Evolutionary conservation across 2,329 filamentous ascomycete genomes (phyloP).

Genomic region (Penicillium janthinellum): DNA sequence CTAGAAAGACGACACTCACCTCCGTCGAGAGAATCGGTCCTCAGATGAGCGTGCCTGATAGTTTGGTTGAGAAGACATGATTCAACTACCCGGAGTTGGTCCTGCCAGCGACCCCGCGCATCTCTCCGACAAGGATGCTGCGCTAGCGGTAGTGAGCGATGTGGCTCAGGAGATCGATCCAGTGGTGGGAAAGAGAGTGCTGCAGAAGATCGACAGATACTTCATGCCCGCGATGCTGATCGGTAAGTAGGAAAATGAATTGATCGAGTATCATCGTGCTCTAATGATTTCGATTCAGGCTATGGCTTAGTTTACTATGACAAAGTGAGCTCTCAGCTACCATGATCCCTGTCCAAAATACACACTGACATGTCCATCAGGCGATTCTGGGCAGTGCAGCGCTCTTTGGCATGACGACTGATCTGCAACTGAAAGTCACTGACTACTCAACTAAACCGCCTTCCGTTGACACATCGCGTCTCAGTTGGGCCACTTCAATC

Average conservation of each 20-base stretch:
- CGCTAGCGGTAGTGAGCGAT: slow-evolving; percentile 62
- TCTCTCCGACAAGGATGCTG: slow-evolving; percentile 54
- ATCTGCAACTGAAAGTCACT: slow-evolving; percentile 62
- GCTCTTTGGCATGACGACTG: slow-evolving; percentile 74
- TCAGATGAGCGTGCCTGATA: neutral
- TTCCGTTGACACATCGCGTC: slow-evolving; percentile 64
- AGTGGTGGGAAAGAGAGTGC: slow-evolving; percentile 56
- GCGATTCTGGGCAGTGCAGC: slow-evolving; percentile 73
- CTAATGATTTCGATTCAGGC: slow-evolving; percentile 22
- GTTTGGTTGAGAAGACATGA: slow-evolving; percentile 17
- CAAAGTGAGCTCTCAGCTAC: slow-evolving; percentile 49
- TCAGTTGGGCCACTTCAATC: slow-evolving; percentile 75
- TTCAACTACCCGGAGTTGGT: slow-evolving; percentile 23
- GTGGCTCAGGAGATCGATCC: slow-evolving; percentile 53
- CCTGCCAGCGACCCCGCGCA: slow-evolving; percentile 8
- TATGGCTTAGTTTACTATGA: slow-evolving; percentile 72
- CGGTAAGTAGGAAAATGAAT: slow-evolving; percentile 35
- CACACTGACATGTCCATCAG: slow-evolving; percentile 33
- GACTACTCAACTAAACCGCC: slow-evolving; percentile 55
- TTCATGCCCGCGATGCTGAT: slow-evolving; percentile 69
- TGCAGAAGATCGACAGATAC: slow-evolving; percentile 68
- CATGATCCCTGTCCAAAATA: neutral
- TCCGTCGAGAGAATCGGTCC: neutral
- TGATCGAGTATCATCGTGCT: neutral
- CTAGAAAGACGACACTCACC: neutral